Base-by-base conservation (phyloP, 176 grass and related monocot species). In the Puccinellia tenuiflora region DNA sequence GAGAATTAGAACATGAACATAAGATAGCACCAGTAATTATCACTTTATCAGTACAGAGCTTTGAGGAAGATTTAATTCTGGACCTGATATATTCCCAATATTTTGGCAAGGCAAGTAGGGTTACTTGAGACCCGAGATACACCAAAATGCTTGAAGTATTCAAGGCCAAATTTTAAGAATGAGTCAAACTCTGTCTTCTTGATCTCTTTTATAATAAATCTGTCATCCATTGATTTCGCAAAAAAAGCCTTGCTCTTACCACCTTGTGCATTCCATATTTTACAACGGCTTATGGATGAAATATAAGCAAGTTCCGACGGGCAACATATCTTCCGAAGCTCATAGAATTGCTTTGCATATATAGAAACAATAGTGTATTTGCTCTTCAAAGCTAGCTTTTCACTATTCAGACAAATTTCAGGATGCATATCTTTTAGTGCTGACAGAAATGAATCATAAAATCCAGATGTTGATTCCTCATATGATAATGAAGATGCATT, bases 171-270 rank as follows among this genome's bases (percentile, higher is more conserved):
- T 81, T 93, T 87, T 67, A 98, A 84, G 79, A 98, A 98, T 33
- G 92, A 98, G 37, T 98, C 92, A 78, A 95, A 92, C 56, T 98
- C 96, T 5, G 88, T 90, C 75, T 90, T 92, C 78, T 98, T 95
- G 26, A 98, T 95, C 82, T 92, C 86, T 85, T 98, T 98, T 76
- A 98, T 95, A 62, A 98, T 94, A 81, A 98, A 94, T 82, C 96
- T 90, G 50, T 95, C 96, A 85, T 98, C 91, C 85, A 90, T 77
- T 84, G 96, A 80, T 75, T 98, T 98, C 2, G 89, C 90, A 79
- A 98, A 98, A 74, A 92, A 91, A 62, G 81, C 92, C 45, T 90
- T 98, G 63, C 86, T 95, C 88, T 98, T 95, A 74, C 92, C 96
- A 29, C 96, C 90, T 86, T 95, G 90, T 34, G 92, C 92, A 78